These are phyloP conservation scores for Calonectria pseudoreteaudii DNA, from an alignment of 2,329 filamentous ascomycete genomes.

Conservation along the genomic window DNA sequence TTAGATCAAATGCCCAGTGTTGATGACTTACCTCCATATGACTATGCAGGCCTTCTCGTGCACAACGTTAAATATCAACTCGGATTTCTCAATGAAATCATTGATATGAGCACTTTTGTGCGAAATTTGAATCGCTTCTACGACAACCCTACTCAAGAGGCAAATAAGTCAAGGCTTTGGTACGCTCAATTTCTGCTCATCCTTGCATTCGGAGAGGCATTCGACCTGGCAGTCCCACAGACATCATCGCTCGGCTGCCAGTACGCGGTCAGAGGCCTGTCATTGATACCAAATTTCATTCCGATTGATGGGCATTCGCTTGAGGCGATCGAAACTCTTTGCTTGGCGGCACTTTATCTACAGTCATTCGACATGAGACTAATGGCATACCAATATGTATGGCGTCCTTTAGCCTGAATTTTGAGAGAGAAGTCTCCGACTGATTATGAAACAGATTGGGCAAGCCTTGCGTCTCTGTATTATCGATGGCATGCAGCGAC, in stretches of 20 bases:
- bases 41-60: conserved; percentile 15
- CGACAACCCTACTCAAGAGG: conserved; percentile 7
- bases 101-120: conserved; percentile 3
- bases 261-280: conserved; percentile 12
- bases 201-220: conserved; percentile 18
- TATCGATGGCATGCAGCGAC: conserved; percentile 22
- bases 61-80: conserved; percentile 20
- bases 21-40: conserved; percentile 5
- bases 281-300: conserved; percentile 19
- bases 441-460: not conserved
- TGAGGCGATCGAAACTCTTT: not conserved
- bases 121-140: conserved; percentile 14
- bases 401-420: not conserved
- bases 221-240: not conserved
- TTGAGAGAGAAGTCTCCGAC: not conserved
- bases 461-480: conserved; percentile 12
- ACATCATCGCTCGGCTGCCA: not conserved
- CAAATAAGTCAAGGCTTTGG: conserved; percentile 8
- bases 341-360: not conserved
- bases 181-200: conserved; percentile 18
- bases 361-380: conserved; percentile 9
- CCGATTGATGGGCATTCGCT: not conserved
- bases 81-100: conserved; percentile 10
- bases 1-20: conserved; percentile 14
- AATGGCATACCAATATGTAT: conserved; percentile 13